Evolutionary conservation across 345 rosid species (phyloP), one percentile per base, ranked within the genome.

Genomic region (Camelina sativa): DNA sequence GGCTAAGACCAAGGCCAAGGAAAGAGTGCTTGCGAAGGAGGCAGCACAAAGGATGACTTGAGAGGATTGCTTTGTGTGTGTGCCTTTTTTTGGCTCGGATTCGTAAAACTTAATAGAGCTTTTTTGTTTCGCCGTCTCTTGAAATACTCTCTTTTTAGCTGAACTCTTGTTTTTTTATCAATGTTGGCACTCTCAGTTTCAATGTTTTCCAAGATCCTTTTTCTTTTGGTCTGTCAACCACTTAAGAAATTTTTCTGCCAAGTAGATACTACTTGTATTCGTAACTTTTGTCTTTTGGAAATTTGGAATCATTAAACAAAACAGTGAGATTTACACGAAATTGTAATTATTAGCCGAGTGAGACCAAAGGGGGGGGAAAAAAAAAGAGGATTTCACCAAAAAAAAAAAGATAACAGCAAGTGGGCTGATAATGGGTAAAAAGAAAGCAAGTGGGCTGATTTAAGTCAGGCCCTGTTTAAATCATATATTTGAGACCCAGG

Each of bases 1-100:
- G 83, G 92, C 90, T 2, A 86, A 77, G 80, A 85, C 86, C 47
- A 87, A 87, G 69, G 95, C 95, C 11, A 89, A 86, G 82, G 91
- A 89, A 64, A 89, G 75, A 40, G 60, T 89, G 62, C 74, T 89
- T 48, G 92, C 90, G 0, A 89, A 89, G 80, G 95, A 89, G 71
- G 90, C 88, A 47, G 90, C 94, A 5, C 90, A 89, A 48, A 87
- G 95, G 70, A 81, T 87, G 90, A 72, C 51, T 55, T 87, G 72
- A 71, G 79, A 16, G 51, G 3, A 5, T 43, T 7, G 13, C 46
- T 44, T 13, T 3, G 22, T 59, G 40, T 11, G 67, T 41, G 67
- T 51, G 72, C 47, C 3, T 10, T 2, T 43, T 43, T 66, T 70
- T 28, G 30, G 58, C 58, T 69, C 32, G 56, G 72, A 70, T 64